Evolutionary conservation across 768 basidiomycete species (phyloP).

Genomic region (Rhodotorula sphaerocarpa): DNA sequence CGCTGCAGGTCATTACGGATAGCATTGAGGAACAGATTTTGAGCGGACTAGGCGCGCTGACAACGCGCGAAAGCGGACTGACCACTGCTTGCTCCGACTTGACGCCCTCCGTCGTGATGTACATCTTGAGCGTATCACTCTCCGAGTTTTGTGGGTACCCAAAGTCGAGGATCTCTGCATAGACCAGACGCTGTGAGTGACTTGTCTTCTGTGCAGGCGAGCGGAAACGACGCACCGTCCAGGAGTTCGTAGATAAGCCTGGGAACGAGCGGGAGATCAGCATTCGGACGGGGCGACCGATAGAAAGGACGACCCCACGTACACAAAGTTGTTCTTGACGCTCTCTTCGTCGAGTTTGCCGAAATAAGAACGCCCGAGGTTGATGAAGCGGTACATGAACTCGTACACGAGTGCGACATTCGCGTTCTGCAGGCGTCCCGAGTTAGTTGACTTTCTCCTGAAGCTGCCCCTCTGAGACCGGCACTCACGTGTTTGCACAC

Average conservation of each 20-base stretch:
- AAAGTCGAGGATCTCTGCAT: constrained; percentile 91
- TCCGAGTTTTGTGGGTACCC: constrained; percentile 99
- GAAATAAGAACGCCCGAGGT: constrained; percentile 90
- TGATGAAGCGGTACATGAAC: constrained; percentile 91
- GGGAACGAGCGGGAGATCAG: no score
- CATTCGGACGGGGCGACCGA: not conserved
- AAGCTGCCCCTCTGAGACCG: no score
- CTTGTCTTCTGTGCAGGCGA: no score
- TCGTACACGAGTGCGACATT: constrained; percentile 98
- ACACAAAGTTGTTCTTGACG: constrained; percentile 96
- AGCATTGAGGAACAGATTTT: no score
- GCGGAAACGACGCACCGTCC: constrained; percentile 59
- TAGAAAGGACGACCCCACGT: not conserved
- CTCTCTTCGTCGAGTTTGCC: constrained; percentile 96
- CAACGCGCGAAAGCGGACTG: constrained; percentile 38
- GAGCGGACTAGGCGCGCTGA: no score
- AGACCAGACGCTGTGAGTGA: no score
- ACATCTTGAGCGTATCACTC: constrained; percentile 91
- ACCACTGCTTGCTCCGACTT: constrained; percentile 78
- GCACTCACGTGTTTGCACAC: constrained; percentile 33
- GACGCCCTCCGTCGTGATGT: constrained; percentile 95
- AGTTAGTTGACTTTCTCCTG: no score
- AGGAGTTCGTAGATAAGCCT: constrained; percentile 87
- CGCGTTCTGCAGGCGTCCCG: constrained; percentile 53
- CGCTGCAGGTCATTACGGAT: constrained; percentile 46